phyloP scores from a whole-genome alignment of 306 rosid species.

The Pachyrhizus erosus region DNA sequence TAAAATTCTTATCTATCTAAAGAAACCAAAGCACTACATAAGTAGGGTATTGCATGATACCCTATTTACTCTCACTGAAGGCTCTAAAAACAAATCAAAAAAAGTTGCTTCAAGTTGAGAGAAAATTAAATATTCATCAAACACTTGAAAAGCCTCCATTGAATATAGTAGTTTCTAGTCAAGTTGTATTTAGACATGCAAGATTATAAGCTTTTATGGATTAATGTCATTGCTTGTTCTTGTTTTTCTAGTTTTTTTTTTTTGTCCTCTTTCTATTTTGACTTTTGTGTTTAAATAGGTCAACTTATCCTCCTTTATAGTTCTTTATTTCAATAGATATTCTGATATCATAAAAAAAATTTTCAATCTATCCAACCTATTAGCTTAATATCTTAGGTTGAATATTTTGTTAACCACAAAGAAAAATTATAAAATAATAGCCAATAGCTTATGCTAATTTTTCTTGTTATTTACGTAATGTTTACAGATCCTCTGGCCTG shows the following conservation, averaged over 20 bases:
- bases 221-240: neutral
- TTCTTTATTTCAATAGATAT: neutral
- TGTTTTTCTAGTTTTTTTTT: neutral
- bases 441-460: conserved; percentile 27
- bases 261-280: neutral
- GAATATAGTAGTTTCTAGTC: neutral
- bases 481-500: conserved; percentile 93
- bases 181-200: neutral
- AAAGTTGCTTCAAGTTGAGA: neutral
- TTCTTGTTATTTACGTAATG: conserved; percentile 38
- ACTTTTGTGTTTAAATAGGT: neutral
- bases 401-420: conserved; percentile 9
- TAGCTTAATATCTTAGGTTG: neutral
- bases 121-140: neutral
- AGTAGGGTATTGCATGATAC: neutral
- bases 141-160: neutral
- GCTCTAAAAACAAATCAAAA: neutral
- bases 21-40: neutral
- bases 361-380: neutral
- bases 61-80: neutral
- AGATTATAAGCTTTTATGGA: neutral
- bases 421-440: neutral
- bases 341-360: neutral
- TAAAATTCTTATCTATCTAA: neutral
- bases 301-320: neutral